Evolutionary conservation across 371 early-diverging fungal genomes (phyloP).

Genomic region (Mucor piriformis): DNA sequence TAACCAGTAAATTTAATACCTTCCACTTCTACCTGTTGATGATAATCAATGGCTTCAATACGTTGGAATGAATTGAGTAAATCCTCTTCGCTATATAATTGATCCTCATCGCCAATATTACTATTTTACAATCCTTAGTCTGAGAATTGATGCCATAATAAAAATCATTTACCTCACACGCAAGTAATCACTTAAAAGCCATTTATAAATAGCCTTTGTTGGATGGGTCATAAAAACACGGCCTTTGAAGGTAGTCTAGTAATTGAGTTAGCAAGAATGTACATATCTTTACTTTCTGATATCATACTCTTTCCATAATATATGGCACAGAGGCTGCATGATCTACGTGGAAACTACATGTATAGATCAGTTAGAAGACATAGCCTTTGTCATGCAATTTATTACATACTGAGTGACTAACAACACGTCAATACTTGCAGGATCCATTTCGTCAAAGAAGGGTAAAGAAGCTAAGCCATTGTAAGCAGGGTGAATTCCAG

Average conservation of each 20-base stretch:
- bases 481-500: conserved; percentile 99
- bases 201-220: conserved; percentile 98
- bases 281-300: neutral
- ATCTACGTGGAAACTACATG: conserved; percentile 96
- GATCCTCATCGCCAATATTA: conserved; percentile 85
- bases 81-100: conserved; percentile 97
- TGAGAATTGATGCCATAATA: neutral
- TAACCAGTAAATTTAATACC: conserved; percentile 97
- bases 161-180: conserved; percentile 73
- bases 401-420: conserved; percentile 90
- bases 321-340: conserved; percentile 99
- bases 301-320: conserved; percentile 90
- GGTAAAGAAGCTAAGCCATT: conserved; percentile 97
- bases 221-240: conserved; percentile 99
- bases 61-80: conserved; percentile 89
- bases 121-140: conserved; percentile 40
- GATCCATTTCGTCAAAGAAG: conserved; percentile 98
- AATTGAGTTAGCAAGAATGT: neutral
- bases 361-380: neutral
- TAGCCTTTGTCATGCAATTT: neutral
- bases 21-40: conserved; percentile 95
- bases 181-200: conserved; percentile 98
- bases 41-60: conserved; percentile 98
- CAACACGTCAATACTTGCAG: conserved; percentile 90
- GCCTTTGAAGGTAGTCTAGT: conserved; percentile 96